Conservation (phyloP, 352 stramenopile species). For the Phytophthora ohioensis region DNA sequence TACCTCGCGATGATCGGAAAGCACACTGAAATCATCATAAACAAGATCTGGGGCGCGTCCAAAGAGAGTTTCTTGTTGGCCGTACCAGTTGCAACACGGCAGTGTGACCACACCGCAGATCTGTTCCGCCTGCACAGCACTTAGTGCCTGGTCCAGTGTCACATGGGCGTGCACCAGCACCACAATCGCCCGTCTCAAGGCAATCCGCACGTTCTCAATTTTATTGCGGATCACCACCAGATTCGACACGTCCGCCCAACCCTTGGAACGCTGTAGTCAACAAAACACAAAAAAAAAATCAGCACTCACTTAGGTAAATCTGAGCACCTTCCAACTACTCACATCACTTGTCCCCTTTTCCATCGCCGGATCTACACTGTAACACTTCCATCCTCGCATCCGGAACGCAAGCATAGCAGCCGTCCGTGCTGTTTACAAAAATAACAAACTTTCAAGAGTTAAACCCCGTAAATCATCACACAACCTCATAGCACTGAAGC, state of each 20-base stretch:
- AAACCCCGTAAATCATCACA: neutral
- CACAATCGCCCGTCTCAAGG: conserved; percentile 61
- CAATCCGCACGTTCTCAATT: conserved; percentile 84
- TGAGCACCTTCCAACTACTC: neutral
- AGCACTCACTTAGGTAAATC: neutral
- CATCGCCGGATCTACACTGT: conserved; percentile 84
- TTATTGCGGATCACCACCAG: conserved; percentile 84
- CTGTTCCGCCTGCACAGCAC: conserved; percentile 65
- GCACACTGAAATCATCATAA: conserved; percentile 87
- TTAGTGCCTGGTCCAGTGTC: conserved; percentile 75
- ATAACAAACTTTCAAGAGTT: conserved; percentile 2
- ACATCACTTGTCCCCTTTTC: conserved; percentile 62
- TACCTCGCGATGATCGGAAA: conserved; percentile 83
- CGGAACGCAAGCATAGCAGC: conserved; percentile 82
- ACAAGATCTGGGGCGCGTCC: conserved; percentile 67
- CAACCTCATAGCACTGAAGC: neutral
- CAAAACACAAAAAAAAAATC: neutral
- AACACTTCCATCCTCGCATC: conserved; percentile 78
- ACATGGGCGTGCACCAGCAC: conserved; percentile 86
- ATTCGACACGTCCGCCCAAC: conserved; percentile 68
- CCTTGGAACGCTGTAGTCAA: conserved; percentile 47
- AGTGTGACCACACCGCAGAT: conserved; percentile 75
- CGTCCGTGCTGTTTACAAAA: conserved; percentile 57
- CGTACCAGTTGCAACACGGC: conserved; percentile 89
- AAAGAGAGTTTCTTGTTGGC: conserved; percentile 67